A percentile compares a stretch with the other conserved stretches of the same genome.
Evolutionary conservation across 2,329 filamentous ascomycete genomes (phyloP).

Genomic region (Colletotrichum scovillei): DNA sequence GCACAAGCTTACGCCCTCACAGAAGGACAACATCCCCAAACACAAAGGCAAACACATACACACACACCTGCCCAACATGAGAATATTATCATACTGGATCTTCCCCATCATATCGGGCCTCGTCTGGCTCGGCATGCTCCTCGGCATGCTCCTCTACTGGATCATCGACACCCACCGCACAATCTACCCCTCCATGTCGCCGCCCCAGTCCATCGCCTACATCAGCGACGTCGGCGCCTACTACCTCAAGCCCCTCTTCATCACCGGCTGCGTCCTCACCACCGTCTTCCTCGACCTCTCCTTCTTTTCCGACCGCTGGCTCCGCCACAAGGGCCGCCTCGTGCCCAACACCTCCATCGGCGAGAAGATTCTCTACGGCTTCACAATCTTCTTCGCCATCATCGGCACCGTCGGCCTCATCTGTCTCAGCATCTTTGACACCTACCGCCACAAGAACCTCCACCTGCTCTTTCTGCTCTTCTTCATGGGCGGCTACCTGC

Average conservation of each 20-base stretch:
- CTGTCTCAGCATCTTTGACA: constrained; percentile 87
- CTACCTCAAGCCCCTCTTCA: constrained; percentile 80
- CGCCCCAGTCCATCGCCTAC: constrained; percentile 72
- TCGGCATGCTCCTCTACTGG: constrained; percentile 80
- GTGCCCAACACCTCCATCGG: constrained; percentile 74
- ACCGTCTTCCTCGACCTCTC: constrained; percentile 84
- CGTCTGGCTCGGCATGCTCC: constrained; percentile 74
- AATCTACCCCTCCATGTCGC: constrained; percentile 71
- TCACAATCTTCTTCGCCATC: constrained; percentile 76
- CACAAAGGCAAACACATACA: neutral
- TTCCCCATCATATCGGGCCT: constrained; percentile 76
- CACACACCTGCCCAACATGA: constrained; percentile 31
- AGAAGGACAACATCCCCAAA: neutral
- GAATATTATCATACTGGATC: constrained; percentile 52
- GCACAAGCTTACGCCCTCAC: neutral
- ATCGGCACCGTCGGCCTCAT: constrained; percentile 85
- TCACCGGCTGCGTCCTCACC: constrained; percentile 76
- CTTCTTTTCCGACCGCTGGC: constrained; percentile 84
- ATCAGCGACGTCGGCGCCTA: constrained; percentile 75
- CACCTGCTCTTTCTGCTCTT: constrained; percentile 84
- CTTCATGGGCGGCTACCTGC: constrained; percentile 87
- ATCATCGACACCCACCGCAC: constrained; percentile 63
- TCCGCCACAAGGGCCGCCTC: constrained; percentile 84
- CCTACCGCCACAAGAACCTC: constrained; percentile 70
- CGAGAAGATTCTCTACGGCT: constrained; percentile 71